These are phyloP conservation scores for Cochlearia excelsa DNA, from an alignment of 345 rosid species.

Conservation along the genomic window DNA sequence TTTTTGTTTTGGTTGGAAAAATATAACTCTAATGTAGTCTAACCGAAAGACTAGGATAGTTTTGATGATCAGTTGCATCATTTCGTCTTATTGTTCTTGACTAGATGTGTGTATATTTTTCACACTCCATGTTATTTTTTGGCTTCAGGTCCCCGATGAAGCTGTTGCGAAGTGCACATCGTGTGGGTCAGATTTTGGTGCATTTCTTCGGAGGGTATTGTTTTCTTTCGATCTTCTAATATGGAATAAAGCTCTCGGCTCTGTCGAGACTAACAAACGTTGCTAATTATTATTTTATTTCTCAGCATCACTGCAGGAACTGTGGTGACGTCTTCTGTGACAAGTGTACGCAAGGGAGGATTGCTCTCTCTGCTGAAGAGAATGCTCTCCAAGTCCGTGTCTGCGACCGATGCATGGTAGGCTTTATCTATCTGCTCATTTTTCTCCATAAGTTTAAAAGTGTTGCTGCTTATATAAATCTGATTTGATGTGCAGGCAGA, in stretches of 20 bases:
- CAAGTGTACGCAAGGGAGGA: constrained; percentile 93
- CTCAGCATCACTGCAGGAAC: constrained; percentile 98
- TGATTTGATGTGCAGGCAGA: constrained; percentile 57
- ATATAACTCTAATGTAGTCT: neutral
- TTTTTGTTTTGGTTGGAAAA: neutral
- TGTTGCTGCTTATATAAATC: constrained; percentile 7
- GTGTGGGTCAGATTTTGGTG: constrained; percentile 85
- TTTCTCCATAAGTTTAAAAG: constrained; percentile 49
- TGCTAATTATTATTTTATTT: constrained; percentile 16
- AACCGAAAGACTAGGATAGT: constrained; percentile 6
- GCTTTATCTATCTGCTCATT: constrained; percentile 16
- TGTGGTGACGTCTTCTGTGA: constrained; percentile 99
- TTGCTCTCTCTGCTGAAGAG: constrained; percentile 91
- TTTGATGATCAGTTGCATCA: neutral
- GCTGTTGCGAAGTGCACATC: constrained; percentile 84
- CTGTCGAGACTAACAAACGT: neutral
- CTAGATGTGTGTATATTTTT: constrained; percentile 11
- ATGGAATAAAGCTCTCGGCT: constrained; percentile 5
- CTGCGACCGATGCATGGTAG: constrained; percentile 92
- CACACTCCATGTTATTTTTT: neutral
- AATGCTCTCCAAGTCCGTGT: constrained; percentile 93
- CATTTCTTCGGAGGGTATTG: constrained; percentile 77
- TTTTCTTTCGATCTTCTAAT: neutral
- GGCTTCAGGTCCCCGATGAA: constrained; percentile 83
- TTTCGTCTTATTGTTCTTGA: neutral